These are phyloP conservation scores for Dendrobium chrysotoxum DNA, from an alignment of 106 monocot species.

Conservation along the genomic window DNA sequence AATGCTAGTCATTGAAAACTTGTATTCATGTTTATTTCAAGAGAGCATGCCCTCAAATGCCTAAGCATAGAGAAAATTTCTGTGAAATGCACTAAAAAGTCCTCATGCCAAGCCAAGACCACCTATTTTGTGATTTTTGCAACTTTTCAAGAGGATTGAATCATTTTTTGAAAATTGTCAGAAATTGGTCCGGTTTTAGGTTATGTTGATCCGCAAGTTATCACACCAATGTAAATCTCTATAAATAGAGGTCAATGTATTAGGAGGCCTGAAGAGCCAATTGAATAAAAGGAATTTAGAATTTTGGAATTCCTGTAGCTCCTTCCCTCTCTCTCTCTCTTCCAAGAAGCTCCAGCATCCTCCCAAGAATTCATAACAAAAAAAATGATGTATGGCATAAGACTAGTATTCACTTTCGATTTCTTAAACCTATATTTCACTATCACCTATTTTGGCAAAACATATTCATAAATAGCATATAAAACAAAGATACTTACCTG, in stretches of 20 bases:
- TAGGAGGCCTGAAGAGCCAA: too few species aligned
- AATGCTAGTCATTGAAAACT: background rate
- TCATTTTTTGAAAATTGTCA: background rate
- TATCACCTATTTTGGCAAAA: background rate
- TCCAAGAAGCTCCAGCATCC: too few species aligned
- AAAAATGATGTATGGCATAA: background rate
- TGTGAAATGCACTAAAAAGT: background rate
- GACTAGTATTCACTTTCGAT: background rate
- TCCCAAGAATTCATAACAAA: background rate
- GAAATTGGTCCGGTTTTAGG: too few species aligned
- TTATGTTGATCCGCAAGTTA: too few species aligned
- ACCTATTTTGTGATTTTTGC: background rate
- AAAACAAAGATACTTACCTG: slow-evolving; percentile 41
- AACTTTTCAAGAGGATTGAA: background rate
- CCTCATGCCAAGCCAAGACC: background rate
- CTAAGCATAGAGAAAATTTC: background rate
- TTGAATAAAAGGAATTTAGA: too few species aligned
- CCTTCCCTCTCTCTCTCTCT: too few species aligned
- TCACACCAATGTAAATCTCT: too few species aligned
- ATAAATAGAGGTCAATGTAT: too few species aligned
- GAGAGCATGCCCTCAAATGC: background rate
- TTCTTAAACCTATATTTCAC: background rate
- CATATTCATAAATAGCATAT: background rate
- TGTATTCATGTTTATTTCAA: background rate
- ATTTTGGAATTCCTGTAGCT: too few species aligned